Evolutionary conservation across 306 rosid genomes (phyloP).

Genomic region (Alnus glutinosa): DNA sequence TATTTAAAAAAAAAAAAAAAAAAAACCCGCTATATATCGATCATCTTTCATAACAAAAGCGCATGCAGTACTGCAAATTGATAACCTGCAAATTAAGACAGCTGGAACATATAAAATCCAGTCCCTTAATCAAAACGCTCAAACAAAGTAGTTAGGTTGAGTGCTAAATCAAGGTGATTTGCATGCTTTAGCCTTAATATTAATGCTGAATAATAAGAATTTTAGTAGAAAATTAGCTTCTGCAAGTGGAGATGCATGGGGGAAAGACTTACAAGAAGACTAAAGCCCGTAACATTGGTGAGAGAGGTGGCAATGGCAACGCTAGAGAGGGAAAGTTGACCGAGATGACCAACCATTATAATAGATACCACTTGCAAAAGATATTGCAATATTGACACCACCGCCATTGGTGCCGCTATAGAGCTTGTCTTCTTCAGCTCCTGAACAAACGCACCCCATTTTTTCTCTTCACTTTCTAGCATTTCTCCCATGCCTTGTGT

Average conservation of each 20-base stretch:
- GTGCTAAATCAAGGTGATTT: no score
- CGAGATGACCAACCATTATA: conserved; percentile 48
- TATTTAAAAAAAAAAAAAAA: no score
- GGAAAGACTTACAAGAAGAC: conserved; percentile 36
- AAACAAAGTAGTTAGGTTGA: no score
- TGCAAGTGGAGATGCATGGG: not conserved
- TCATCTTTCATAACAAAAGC: no score
- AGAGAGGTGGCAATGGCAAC: conserved; percentile 52
- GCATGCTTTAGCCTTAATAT: no score
- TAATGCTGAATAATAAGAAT: no score
- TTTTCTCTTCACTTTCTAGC: not conserved
- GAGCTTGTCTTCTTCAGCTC: conserved; percentile 30
- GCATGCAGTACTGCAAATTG: no score
- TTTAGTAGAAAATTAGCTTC: no score
- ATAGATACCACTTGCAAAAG: conserved; percentile 39
- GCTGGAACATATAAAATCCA: no score
- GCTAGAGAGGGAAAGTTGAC: conserved; percentile 38
- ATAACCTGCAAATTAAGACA: no score
- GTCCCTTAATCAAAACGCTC: no score
- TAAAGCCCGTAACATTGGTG: conserved; percentile 46
- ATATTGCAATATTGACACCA: conserved; percentile 35
- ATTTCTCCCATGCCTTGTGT: conserved; percentile 26
- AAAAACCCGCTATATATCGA: no score
- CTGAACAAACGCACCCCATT: not conserved
- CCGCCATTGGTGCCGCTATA: conserved; percentile 49